phyloP scores from a whole-genome alignment of 2,329 filamentous ascomycete genomes.

The Penicillium verrucosum region DNA sequence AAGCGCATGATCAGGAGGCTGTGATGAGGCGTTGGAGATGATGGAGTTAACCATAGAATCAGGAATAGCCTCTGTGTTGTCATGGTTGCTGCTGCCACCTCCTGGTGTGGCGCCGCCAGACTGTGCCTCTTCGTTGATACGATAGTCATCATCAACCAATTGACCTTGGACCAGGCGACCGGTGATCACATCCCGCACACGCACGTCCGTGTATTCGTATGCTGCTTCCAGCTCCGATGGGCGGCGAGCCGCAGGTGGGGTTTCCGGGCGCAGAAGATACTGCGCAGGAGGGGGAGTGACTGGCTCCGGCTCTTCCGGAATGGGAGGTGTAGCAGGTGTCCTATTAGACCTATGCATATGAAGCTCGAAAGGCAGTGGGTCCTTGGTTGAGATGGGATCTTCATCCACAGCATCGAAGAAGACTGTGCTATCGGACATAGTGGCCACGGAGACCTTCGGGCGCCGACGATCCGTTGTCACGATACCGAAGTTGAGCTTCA shows the following conservation, averaged over 20 bases:
- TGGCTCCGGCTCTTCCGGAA: conserved; percentile 24
- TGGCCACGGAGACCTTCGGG: conserved; percentile 45
- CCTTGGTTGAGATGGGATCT: conserved; percentile 26
- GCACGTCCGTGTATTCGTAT: conserved; percentile 69
- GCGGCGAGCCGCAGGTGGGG: conserved; percentile 38
- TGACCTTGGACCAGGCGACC: conserved; percentile 90
- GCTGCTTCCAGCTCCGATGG: conserved; percentile 45
- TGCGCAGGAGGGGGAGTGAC: conserved; percentile 16
- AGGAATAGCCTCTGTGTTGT: conserved; percentile 55
- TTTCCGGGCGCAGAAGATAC: conserved; percentile 36
- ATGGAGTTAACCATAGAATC: conserved; percentile 82
- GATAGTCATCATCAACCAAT: conserved; percentile 90
- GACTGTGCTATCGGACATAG: conserved; percentile 76
- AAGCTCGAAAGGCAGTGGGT: conserved; percentile 29
- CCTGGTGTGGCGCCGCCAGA: conserved; percentile 55
- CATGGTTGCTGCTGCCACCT: conserved; percentile 45
- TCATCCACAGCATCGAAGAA: conserved; percentile 62
- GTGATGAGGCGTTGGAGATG: conserved; percentile 76
- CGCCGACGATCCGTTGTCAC: conserved; percentile 63
- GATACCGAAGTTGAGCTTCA: conserved; percentile 97
- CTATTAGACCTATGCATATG: conserved; percentile 22
- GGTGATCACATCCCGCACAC: conserved; percentile 84
- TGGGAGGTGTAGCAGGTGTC: conserved; percentile 12
- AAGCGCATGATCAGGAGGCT: conserved; percentile 66
- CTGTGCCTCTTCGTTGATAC: conserved; percentile 63